Conservation (phyloP, 257 asterid species). For the Catharanthus roseus region DNA sequence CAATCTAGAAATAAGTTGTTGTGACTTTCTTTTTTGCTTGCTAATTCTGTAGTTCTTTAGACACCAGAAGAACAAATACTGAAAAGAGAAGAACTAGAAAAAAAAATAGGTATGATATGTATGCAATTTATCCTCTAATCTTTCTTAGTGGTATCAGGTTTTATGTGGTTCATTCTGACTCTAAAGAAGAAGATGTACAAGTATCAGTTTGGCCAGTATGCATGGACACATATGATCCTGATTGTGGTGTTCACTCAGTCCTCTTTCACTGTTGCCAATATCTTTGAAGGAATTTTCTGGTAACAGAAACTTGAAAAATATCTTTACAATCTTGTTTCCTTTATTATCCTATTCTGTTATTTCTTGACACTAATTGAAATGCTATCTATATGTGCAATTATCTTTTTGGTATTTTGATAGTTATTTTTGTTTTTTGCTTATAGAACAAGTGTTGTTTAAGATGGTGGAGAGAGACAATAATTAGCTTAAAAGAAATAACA, state of each 20-base stretch:
- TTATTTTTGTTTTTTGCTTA: background rate
- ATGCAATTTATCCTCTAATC: constrained; percentile 16
- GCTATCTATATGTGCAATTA: background rate
- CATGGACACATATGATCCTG: constrained; percentile 87
- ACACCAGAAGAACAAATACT: background rate
- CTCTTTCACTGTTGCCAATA: constrained; percentile 73
- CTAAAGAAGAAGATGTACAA: constrained; percentile 87
- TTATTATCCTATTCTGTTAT: background rate
- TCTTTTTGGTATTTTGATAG: background rate
- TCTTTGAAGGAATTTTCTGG: constrained; percentile 86
- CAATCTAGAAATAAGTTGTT: background rate
- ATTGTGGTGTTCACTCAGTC: constrained; percentile 74
- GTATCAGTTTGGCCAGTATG: constrained; percentile 86
- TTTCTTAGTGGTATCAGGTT: constrained; percentile 44
- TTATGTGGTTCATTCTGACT: constrained; percentile 86
- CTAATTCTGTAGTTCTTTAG: constrained; percentile 3
- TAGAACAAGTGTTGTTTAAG: background rate
- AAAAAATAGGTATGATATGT: background rate
- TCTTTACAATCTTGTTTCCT: background rate
- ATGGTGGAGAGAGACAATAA: background rate
- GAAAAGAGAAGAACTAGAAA: background rate
- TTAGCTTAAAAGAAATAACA: background rate
- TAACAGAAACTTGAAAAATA: constrained; percentile 18
- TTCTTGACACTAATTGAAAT: background rate
- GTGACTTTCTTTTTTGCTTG: background rate